Evolutionary conservation across 2,329 filamentous ascomycete species (phyloP).

Genomic region (Pyrenophora seminiperda): DNA sequence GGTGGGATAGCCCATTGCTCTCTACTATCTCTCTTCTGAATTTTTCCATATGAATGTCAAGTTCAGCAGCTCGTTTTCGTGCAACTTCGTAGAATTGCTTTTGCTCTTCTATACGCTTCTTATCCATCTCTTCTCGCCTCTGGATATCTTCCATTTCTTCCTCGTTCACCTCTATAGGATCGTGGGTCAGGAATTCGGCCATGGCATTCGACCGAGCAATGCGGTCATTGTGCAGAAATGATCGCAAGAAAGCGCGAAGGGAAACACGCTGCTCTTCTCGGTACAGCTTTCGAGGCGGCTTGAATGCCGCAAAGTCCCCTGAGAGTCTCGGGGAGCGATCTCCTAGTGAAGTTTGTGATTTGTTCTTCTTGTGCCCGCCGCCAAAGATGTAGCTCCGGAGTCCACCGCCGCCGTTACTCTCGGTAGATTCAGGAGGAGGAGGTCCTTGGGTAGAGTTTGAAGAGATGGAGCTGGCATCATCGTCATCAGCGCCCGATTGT

Average conservation of each 20-base stretch:
- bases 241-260: slow-evolving; percentile 86
- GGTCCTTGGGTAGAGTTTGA: slow-evolving; percentile 74
- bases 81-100: slow-evolving; percentile 95
- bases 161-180: slow-evolving; percentile 75
- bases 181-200: slow-evolving; percentile 76
- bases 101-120: slow-evolving; percentile 89
- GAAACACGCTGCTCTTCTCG: slow-evolving; percentile 91
- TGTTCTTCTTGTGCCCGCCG: slow-evolving; percentile 49
- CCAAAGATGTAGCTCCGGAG: slow-evolving; percentile 53
- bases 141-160: slow-evolving; percentile 84
- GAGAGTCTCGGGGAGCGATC: slow-evolving; percentile 43
- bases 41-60: slow-evolving; percentile 97
- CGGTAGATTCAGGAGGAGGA: slow-evolving; percentile 44
- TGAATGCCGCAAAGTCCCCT: slow-evolving; percentile 37
- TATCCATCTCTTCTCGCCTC: slow-evolving; percentile 79
- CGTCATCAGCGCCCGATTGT: slow-evolving; percentile 61
- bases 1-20: slow-evolving; percentile 83
- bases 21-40: slow-evolving; percentile 72
- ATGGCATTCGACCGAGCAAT: slow-evolving; percentile 84
- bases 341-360: slow-evolving; percentile 48
- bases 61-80: slow-evolving; percentile 81
- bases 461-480: slow-evolving; percentile 79
- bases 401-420: slow-evolving; percentile 47
- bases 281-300: slow-evolving; percentile 66
- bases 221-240: slow-evolving; percentile 80